These are phyloP conservation scores for Luffa aegyptiaca DNA, from an alignment of 306 rosid genomes.

Conservation along the genomic window DNA sequence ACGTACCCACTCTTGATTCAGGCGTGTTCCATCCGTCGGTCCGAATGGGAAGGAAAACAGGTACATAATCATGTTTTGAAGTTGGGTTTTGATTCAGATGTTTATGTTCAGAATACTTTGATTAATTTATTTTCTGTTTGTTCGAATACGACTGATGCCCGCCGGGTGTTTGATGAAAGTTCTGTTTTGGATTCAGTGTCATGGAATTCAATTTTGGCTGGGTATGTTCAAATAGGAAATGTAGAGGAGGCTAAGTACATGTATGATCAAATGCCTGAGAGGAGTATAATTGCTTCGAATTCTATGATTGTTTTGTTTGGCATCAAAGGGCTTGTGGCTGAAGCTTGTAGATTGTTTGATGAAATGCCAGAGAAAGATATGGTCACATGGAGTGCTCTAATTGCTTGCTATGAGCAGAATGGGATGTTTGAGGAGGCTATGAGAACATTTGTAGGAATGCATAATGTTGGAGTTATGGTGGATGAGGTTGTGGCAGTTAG, in stretches of 20 bases:
- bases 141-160: constrained; percentile 44
- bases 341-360: constrained; percentile 39
- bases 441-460: constrained; percentile 47
- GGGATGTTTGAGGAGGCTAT: constrained; percentile 49
- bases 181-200: constrained; percentile 51
- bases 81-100: constrained; percentile 43
- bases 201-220: constrained; percentile 71
- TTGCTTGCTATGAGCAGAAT: constrained; percentile 66
- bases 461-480: constrained; percentile 35
- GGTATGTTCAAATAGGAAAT: constrained; percentile 43
- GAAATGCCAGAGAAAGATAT: constrained; percentile 46
- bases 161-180: constrained; percentile 62
- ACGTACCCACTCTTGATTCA: constrained; percentile 60
- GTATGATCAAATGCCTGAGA: constrained; percentile 43
- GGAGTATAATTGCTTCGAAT: constrained; percentile 56
- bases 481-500: constrained; percentile 77
- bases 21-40: constrained; percentile 38
- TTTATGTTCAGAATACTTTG: constrained; percentile 63
- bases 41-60: constrained; percentile 46
- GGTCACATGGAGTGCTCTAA: constrained; percentile 75
- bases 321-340: constrained; percentile 29
- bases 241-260: constrained; percentile 34
- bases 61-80: constrained; percentile 45
- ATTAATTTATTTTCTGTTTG: constrained; percentile 52
- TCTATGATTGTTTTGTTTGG: constrained; percentile 74